Evolutionary conservation across 306 rosid genomes (phyloP).

Genomic region (Fragaria ananassa): DNA sequence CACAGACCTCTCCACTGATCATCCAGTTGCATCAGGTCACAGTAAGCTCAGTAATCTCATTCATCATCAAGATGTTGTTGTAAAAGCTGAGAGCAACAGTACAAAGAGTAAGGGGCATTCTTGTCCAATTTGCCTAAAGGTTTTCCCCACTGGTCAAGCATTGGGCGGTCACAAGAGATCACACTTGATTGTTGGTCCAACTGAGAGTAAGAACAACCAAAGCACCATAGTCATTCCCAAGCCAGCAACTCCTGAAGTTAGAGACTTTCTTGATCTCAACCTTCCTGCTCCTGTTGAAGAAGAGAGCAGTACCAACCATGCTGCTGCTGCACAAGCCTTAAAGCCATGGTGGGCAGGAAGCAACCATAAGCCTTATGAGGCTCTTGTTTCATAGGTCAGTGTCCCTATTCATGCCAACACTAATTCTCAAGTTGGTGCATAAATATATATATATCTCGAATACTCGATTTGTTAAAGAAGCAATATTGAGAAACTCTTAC

Average conservation of each 20-base stretch:
- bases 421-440: not conserved
- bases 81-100: conserved; percentile 15
- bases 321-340: conserved; percentile 8
- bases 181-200: conserved; percentile 40
- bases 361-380: conserved; percentile 30
- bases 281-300: conserved; percentile 70
- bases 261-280: conserved; percentile 83
- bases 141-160: conserved; percentile 82
- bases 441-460: not conserved
- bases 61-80: conserved; percentile 11
- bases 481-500: not conserved
- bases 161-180: conserved; percentile 97
- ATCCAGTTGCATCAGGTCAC: conserved; percentile 23
- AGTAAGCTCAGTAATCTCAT: conserved; percentile 33
- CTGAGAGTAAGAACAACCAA: conserved; percentile 39
- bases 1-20: conserved; percentile 44
- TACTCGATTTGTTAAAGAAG: not conserved
- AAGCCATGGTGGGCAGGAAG: conserved; percentile 44
- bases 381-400: conserved; percentile 25
- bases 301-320: conserved; percentile 30
- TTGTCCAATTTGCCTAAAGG: conserved; percentile 73
- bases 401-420: conserved; percentile 7
- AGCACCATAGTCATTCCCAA: conserved; percentile 33
- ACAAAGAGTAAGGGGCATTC: conserved; percentile 48
- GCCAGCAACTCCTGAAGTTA: conserved; percentile 46